Evolutionary conservation across 768 basidiomycete genomes (phyloP).

Genomic region (Termitomyces sp.): DNA sequence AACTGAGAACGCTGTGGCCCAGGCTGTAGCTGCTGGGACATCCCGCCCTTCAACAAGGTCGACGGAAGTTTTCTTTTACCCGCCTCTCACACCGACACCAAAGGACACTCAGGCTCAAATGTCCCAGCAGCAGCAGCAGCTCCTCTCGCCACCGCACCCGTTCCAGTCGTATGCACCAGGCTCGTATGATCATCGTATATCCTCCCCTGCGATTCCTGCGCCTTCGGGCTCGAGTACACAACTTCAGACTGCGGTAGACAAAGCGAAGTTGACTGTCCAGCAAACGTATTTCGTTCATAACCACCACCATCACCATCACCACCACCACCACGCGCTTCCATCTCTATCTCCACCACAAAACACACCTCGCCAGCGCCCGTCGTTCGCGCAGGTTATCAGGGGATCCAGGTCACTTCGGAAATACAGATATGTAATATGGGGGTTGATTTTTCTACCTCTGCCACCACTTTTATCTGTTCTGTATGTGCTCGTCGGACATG

Average conservation of each 20-base stretch:
- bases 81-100: neutral
- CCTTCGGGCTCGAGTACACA: neutral
- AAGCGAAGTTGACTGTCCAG: neutral
- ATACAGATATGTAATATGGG: slow-evolving; percentile 12
- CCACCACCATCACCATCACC: neutral
- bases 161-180: neutral
- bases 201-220: neutral
- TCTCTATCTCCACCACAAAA: neutral
- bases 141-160: neutral
- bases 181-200: neutral
- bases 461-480: slow-evolving; percentile 30
- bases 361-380: neutral
- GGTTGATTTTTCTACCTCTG: slow-evolving; percentile 28
- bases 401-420: neutral
- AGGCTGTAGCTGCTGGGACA: neutral
- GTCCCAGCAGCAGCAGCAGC: too few species aligned
- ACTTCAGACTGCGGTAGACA: neutral
- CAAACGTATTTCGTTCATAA: neutral
- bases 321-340: neutral
- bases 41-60: neutral
- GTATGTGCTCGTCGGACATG: slow-evolving; percentile 28
- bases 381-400: neutral
- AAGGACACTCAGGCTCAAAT: too few species aligned
- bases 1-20: too few species aligned
- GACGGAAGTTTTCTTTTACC: neutral